A percentile compares a stretch with the other conserved stretches of the same genome.
These are phyloP conservation scores for Pulveroboletus frians DNA, from an alignment of 768 basidiomycete genomes.

Conservation along the genomic window DNA sequence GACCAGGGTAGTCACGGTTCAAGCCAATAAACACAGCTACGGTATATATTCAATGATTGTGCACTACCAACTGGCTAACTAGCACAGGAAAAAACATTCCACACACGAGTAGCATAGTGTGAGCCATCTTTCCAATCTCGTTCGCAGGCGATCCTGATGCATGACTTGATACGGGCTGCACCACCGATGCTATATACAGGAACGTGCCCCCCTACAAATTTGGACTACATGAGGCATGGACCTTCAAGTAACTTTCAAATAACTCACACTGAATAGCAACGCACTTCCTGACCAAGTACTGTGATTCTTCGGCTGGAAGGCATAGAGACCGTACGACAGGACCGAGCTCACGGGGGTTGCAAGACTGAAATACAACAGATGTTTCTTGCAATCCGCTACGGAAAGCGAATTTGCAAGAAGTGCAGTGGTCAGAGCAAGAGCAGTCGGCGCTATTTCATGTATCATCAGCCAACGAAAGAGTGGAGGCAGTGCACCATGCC, in stretches of 20 bases:
- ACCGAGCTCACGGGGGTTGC: conserved; percentile 84
- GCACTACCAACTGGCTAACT: conserved; percentile 56
- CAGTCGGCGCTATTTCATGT: conserved; percentile 69
- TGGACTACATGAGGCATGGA: neutral
- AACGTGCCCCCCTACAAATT: conserved; percentile 78
- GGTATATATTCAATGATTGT: conserved; percentile 40
- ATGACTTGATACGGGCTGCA: conserved; percentile 67
- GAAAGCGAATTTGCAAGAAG: conserved; percentile 75
- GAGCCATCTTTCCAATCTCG: conserved; percentile 40
- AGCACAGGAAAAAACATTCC: conserved; percentile 73
- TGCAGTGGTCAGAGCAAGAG: conserved; percentile 82
- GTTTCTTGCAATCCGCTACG: conserved; percentile 61
- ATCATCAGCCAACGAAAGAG: conserved; percentile 6
- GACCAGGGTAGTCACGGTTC: neutral
- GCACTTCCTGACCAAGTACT: conserved; percentile 66
- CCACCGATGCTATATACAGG: conserved; percentile 87
- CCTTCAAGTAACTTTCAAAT: neutral
- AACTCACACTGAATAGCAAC: conserved; percentile 76
- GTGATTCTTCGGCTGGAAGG: conserved; percentile 37
- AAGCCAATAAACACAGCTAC: neutral
- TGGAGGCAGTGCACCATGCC: conserved; percentile 34
- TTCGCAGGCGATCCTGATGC: conserved; percentile 30
- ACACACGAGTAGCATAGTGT: conserved; percentile 49
- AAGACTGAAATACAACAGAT: conserved; percentile 72
- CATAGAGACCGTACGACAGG: conserved; percentile 65